Conservation (phyloP, 2,329 filamentous ascomycete genomes). For the Verticillium longisporum region DNA sequence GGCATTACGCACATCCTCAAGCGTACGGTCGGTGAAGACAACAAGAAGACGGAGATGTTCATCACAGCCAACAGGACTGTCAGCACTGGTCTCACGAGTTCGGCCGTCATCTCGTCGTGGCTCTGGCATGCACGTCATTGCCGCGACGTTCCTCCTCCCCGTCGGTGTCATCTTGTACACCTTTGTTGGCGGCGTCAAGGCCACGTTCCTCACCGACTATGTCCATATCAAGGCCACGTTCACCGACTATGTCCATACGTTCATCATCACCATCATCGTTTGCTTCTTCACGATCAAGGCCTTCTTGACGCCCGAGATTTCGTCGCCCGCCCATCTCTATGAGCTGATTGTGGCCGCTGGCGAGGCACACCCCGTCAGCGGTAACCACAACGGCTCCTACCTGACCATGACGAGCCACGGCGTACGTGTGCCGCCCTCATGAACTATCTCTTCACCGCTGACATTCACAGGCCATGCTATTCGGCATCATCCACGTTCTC, state of each 20-base stretch:
- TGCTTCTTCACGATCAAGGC: conserved; percentile 34
- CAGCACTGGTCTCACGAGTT: conserved; percentile 42
- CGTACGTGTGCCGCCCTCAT: not conserved
- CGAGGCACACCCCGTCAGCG: conserved; percentile 35
- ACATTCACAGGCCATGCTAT: conserved; percentile 33
- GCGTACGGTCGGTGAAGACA: conserved; percentile 41
- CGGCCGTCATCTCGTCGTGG: conserved; percentile 48
- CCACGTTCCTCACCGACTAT: conserved; percentile 41
- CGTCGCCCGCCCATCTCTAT: conserved; percentile 39
- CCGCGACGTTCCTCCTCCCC: conserved; percentile 37
- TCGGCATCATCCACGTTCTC: conserved; percentile 40
- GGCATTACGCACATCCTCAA: conserved; percentile 38
- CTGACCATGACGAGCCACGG: conserved; percentile 38
- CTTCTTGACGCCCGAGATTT: conserved; percentile 37
- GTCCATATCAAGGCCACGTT: conserved; percentile 41
- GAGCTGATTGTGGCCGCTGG: conserved; percentile 40
- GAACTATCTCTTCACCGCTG: not conserved
- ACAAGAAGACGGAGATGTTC: conserved; percentile 47
- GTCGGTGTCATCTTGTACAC: conserved; percentile 31
- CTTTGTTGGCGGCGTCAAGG: conserved; percentile 31
- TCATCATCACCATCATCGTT: conserved; percentile 45
- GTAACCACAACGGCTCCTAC: conserved; percentile 46
- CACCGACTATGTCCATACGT: conserved; percentile 48
- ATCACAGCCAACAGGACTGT: conserved; percentile 47
- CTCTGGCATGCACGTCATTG: conserved; percentile 44